phyloP scores from a whole-genome alignment of 345 rosid species.

The Laguncularia racemosa region DNA sequence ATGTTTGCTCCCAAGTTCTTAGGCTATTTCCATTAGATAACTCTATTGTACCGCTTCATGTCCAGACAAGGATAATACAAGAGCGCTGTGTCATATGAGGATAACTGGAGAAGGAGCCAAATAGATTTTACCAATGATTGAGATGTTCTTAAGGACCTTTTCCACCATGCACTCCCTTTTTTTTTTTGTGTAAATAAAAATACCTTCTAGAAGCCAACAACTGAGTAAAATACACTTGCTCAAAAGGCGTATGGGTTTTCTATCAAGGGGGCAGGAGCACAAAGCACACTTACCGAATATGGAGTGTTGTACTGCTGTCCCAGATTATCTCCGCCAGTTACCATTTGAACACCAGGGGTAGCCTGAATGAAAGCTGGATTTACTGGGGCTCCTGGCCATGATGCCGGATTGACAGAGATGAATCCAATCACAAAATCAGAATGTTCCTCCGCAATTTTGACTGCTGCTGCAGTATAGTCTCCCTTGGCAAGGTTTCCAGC shows the following conservation, averaged over 20 bases:
- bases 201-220: not conserved
- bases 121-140: no score
- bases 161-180: not conserved
- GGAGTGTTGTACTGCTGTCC: conserved; percentile 98
- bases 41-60: no score
- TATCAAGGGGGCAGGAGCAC: not conserved
- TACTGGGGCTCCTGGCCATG: conserved; percentile 84
- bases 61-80: no score
- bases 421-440: conserved; percentile 96
- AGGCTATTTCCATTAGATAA: no score
- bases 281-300: conserved; percentile 53
- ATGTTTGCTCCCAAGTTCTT: no score
- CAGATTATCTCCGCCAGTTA: conserved; percentile 77
- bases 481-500: conserved; percentile 95
- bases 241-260: not conserved
- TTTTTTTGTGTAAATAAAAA: not conserved
- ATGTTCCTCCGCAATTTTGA: conserved; percentile 86
- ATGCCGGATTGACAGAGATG: conserved; percentile 91
- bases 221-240: not conserved
- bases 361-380: conserved; percentile 89
- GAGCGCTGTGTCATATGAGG: no score
- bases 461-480: conserved; percentile 90
- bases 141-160: no score
- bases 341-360: conserved; percentile 98
- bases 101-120: no score